Conservation (phyloP, 2,329 filamentous ascomycete species). For the Neocucurbitaria cava region DNA sequence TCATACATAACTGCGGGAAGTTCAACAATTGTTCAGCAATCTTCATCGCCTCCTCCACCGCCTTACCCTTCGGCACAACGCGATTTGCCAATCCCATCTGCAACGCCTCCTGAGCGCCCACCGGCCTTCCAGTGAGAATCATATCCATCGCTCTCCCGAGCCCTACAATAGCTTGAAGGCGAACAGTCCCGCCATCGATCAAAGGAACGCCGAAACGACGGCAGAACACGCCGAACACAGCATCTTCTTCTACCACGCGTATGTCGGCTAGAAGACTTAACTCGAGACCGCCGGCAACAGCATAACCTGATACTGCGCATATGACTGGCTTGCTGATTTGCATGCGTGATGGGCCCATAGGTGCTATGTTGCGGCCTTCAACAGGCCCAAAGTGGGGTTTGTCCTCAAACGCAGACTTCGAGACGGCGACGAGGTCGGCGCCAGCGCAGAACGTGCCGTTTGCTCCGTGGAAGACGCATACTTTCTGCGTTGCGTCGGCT, state of each 20-base stretch:
- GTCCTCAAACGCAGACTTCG: slow-evolving; percentile 14
- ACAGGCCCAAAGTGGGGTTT: slow-evolving; percentile 41
- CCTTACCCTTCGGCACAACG: slow-evolving; percentile 59
- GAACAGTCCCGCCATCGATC: slow-evolving; percentile 61
- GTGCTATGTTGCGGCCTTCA: slow-evolving; percentile 51
- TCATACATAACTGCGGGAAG: slow-evolving; percentile 63
- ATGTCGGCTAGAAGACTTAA: slow-evolving; percentile 62
- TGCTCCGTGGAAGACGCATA: slow-evolving; percentile 59
- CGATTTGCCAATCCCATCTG: slow-evolving; percentile 61
- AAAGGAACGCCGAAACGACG: slow-evolving; percentile 61
- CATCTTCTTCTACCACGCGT: slow-evolving; percentile 61
- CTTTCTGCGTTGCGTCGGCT: slow-evolving; percentile 57
- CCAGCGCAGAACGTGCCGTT: slow-evolving; percentile 62
- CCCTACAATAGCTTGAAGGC: slow-evolving; percentile 60
- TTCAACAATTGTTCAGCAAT: slow-evolving; percentile 56
- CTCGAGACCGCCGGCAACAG: slow-evolving; percentile 63
- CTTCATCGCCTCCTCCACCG: slow-evolving; percentile 53
- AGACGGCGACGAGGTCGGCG: slow-evolving; percentile 59
- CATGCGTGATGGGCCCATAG: slow-evolving; percentile 62
- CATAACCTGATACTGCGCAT: slow-evolving; percentile 59
- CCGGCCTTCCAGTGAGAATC: slow-evolving; percentile 62
- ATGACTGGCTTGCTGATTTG: slow-evolving; percentile 61
- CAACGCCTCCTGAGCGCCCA: slow-evolving; percentile 59
- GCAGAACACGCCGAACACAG: slow-evolving; percentile 64
- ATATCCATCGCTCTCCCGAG: slow-evolving; percentile 63